A percentile compares a stretch with the other conserved stretches of the same genome.
Evolutionary conservation across 345 rosid genomes (phyloP).

Genomic region (Lepidium aucheri): DNA sequence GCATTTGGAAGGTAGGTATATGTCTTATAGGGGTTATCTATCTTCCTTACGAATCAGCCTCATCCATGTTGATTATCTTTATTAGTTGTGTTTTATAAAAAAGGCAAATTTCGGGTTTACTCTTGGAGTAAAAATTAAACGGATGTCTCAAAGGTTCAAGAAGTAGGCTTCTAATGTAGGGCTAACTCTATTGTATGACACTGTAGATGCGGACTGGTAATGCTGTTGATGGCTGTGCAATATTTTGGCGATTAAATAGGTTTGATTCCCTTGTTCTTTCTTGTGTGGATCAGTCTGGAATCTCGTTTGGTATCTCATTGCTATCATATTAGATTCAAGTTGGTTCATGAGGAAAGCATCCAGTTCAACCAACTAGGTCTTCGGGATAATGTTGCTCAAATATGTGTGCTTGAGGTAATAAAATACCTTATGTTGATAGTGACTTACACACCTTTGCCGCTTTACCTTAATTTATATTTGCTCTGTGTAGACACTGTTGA

Average conservation of each 20-base stretch:
- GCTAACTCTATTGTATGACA: conserved; percentile 11
- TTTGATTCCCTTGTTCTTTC: conserved; percentile 19
- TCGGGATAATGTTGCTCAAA: conserved; percentile 97
- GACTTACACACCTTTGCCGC: not conserved
- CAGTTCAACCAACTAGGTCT: conserved; percentile 78
- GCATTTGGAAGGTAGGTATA: conserved; percentile 73
- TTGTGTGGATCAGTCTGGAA: not conserved
- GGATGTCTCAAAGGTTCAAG: not conserved
- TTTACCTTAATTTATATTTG: not conserved
- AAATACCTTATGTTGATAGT: not conserved
- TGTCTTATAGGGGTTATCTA: not conserved
- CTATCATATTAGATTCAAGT: conserved; percentile 58
- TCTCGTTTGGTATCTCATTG: conserved; percentile 14
- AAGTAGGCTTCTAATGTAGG: not conserved
- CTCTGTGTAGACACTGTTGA: conserved; percentile 35
- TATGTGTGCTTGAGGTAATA: conserved; percentile 85
- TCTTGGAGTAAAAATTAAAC: not conserved
- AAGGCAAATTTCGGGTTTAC: not conserved
- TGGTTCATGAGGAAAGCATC: conserved; percentile 75
- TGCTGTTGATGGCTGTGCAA: conserved; percentile 94
- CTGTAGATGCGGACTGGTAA: conserved; percentile 91
- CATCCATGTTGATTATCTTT: not conserved
- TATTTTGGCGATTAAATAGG: conserved; percentile 92
- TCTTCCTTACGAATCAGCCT: not conserved
- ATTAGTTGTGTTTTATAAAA: not conserved